phyloP scores from a whole-genome alignment of 2,329 filamentous ascomycete genomes.

The Lachnellula hyalina region DNA sequence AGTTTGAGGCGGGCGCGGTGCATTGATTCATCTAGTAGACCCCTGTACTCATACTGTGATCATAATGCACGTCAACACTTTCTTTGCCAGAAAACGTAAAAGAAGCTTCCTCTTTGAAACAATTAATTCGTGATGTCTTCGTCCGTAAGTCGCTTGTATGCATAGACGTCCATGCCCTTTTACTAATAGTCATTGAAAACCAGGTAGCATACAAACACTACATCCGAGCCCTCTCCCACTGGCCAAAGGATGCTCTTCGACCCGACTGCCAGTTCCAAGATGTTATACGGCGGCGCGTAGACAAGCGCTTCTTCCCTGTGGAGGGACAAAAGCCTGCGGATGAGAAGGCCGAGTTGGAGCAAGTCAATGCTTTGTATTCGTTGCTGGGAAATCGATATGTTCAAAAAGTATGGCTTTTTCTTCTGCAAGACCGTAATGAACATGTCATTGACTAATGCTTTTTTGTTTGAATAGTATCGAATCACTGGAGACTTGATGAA shows the following conservation, averaged over 20 bases:
- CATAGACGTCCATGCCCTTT: not conserved
- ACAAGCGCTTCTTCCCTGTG: slow-evolving; percentile 24
- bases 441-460: not conserved
- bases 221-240: slow-evolving; percentile 48
- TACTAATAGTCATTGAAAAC: not conserved
- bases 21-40: not conserved
- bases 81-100: not conserved
- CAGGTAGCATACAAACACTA: slow-evolving; percentile 44
- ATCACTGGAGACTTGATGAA: slow-evolving; percentile 46
- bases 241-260: slow-evolving; percentile 60
- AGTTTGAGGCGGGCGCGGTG: not conserved
- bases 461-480: slow-evolving; percentile 36
- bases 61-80: not conserved
- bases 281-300: slow-evolving; percentile 44
- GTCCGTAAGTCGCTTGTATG: slow-evolving; percentile 21
- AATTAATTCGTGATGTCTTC: slow-evolving; percentile 25
- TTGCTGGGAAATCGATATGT: slow-evolving; percentile 56
- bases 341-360: slow-evolving; percentile 47
- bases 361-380: slow-evolving; percentile 55
- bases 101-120: not conserved
- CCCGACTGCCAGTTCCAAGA: slow-evolving; percentile 59
- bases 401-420: slow-evolving; percentile 39
- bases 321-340: slow-evolving; percentile 13
- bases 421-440: not conserved
- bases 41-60: not conserved